Conservation (phyloP, 2,329 filamentous ascomycete genomes). For the Pyrenophora teres region DNA sequence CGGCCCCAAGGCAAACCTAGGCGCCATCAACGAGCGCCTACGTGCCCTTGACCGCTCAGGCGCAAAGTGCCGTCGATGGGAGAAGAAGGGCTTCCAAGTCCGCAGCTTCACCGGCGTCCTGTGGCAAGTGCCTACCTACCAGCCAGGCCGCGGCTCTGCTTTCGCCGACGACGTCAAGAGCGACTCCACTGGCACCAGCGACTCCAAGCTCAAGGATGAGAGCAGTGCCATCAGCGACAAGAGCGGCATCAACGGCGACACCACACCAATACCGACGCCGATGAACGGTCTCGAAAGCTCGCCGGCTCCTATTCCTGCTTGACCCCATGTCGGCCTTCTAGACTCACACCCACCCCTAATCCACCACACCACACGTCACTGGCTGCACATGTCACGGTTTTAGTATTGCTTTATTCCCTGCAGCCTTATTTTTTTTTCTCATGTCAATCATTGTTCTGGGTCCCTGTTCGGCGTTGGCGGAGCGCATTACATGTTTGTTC, state of each 20-base stretch:
- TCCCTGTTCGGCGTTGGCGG: slow-evolving; percentile 35
- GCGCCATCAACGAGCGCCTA: slow-evolving; percentile 94
- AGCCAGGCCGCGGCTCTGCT: slow-evolving; percentile 65
- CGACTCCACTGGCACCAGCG: slow-evolving; percentile 60
- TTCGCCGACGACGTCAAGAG: slow-evolving; percentile 65
- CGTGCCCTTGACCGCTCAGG: slow-evolving; percentile 91
- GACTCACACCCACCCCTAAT: neutral
- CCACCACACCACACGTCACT: neutral
- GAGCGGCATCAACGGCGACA: slow-evolving; percentile 59
- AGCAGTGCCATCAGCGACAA: slow-evolving; percentile 66
- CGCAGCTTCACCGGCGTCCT: slow-evolving; percentile 90
- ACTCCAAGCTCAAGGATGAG: slow-evolving; percentile 61
- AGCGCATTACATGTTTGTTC: slow-evolving; percentile 24
- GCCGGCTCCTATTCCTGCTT: slow-evolving; percentile 51
- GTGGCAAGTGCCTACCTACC: slow-evolving; percentile 85
- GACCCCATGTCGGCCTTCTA: neutral
- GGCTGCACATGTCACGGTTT: neutral
- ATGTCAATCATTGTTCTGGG: slow-evolving; percentile 15
- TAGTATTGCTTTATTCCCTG: slow-evolving; percentile 2
- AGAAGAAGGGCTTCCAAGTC: slow-evolving; percentile 77
- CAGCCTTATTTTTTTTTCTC: slow-evolving; percentile 17
- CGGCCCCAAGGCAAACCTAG: slow-evolving; percentile 93
- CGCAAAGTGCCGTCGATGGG: slow-evolving; percentile 91
- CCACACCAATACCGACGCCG: slow-evolving; percentile 52
- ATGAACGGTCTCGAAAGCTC: slow-evolving; percentile 55